Conservation (phyloP, 257 asterid genomes). For the Phtheirospermum japonicum region DNA sequence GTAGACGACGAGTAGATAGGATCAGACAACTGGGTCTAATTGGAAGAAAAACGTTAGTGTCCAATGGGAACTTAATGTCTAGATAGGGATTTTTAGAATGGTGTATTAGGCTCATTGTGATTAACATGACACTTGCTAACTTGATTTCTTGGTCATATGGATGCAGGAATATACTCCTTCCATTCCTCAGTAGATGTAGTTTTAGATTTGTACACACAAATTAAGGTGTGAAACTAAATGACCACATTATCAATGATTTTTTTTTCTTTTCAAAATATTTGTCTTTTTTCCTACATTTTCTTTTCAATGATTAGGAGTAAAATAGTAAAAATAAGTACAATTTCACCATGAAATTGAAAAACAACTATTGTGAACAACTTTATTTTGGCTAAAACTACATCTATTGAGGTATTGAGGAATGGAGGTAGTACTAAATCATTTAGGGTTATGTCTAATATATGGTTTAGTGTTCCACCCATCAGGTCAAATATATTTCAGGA, state of each 20-base stretch:
- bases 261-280: neutral
- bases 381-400: too few species aligned
- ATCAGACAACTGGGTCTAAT: neutral
- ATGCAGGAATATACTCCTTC: neutral
- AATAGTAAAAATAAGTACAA: neutral
- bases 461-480: neutral
- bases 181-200: neutral
- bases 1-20: neutral
- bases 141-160: slow-evolving; percentile 1
- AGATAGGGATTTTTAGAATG: neutral
- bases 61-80: neutral
- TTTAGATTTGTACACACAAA: neutral
- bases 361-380: neutral
- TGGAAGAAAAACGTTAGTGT: neutral
- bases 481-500: neutral
- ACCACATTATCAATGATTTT: neutral
- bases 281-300: neutral
- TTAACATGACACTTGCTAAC: slow-evolving; percentile 5
- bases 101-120: neutral
- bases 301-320: neutral
- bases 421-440: too few species aligned
- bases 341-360: neutral
- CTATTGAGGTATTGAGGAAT: too few species aligned
- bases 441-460: neutral
- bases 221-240: neutral